Conservation (phyloP, 2,329 filamentous ascomycete species). For the Talaromyces sp. region DNA sequence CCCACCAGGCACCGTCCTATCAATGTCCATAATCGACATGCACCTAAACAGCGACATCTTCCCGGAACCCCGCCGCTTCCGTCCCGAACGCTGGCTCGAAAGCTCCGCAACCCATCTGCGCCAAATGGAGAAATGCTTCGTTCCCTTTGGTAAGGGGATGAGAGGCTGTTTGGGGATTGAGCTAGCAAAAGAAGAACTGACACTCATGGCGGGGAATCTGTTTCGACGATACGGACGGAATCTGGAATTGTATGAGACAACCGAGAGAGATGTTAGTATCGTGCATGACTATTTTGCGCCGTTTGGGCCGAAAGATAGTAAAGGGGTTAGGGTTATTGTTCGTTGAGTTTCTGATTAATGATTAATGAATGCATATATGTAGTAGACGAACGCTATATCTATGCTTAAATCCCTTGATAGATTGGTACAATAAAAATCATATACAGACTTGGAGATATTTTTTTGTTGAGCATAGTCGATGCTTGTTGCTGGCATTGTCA, state of each 20-base stretch:
- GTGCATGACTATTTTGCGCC: slow-evolving; percentile 22
- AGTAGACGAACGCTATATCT: neutral
- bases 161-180: slow-evolving; percentile 20
- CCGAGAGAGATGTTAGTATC: slow-evolving; percentile 18
- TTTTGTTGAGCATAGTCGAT: neutral
- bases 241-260: slow-evolving; percentile 14
- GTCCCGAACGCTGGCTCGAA: slow-evolving; percentile 33
- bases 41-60: slow-evolving; percentile 31
- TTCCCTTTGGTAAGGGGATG: slow-evolving; percentile 16
- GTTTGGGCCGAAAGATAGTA: slow-evolving; percentile 21
- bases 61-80: slow-evolving; percentile 28
- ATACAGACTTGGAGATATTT: neutral
- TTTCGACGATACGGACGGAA: slow-evolving; percentile 13
- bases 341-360: neutral
- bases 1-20: slow-evolving; percentile 15
- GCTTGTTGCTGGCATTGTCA: neutral
- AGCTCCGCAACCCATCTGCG: neutral
- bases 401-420: neutral
- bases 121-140: slow-evolving; percentile 20
- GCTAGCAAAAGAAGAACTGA: slow-evolving; percentile 20
- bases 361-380: neutral
- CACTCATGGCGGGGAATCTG: slow-evolving; percentile 19
- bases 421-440: neutral
- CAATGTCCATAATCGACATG: slow-evolving; percentile 29
- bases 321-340: slow-evolving; percentile 20